Evolutionary conservation across 768 basidiomycete species (phyloP).

Genomic region (Suillus occidentalis): DNA sequence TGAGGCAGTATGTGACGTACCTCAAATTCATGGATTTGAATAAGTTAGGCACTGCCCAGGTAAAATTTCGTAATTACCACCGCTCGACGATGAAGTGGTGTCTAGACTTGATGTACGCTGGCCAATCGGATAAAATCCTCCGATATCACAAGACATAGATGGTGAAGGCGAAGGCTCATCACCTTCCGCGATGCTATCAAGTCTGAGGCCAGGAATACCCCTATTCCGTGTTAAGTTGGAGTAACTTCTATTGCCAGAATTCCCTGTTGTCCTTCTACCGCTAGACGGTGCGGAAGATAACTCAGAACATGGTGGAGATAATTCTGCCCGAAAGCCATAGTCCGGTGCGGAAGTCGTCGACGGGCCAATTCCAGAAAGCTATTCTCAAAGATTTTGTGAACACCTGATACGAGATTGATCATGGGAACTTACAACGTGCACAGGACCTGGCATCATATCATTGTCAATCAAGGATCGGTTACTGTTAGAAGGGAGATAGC

Average conservation of each 20-base stretch:
- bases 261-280: background rate
- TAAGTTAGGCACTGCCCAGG: background rate
- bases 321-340: background rate
- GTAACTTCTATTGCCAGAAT: background rate
- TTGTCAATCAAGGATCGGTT: background rate
- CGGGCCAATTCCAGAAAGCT: background rate
- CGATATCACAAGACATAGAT: background rate
- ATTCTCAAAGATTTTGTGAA: background rate
- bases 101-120: background rate
- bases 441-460: background rate
- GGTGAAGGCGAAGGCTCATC: background rate
- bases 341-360: background rate
- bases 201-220: background rate
- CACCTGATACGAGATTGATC: background rate
- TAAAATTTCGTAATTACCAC: background rate
- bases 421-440: background rate
- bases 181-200: slow-evolving; percentile 4
- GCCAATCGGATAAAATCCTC: background rate
- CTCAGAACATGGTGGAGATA: background rate
- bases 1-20: background rate
- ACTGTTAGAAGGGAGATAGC: background rate
- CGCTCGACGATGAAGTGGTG: background rate
- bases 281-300: background rate
- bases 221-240: background rate
- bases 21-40: background rate